phyloP scores from a whole-genome alignment of 495 filamentous ascomycete genomes.

The Astrocystis sublimbata region DNA sequence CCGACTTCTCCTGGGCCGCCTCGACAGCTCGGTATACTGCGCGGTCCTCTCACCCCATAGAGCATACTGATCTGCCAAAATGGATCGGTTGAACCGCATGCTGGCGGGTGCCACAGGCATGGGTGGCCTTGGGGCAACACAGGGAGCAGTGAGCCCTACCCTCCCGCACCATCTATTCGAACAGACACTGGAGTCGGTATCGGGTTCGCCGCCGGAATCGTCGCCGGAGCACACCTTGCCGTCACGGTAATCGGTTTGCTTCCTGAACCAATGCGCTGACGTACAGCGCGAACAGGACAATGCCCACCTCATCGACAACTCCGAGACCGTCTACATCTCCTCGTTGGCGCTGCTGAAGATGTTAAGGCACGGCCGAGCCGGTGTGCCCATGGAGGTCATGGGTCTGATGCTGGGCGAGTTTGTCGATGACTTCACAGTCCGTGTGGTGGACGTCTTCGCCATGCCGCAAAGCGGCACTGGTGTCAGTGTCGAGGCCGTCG shows the following conservation, averaged over 20 bases:
- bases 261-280: constrained; percentile 13
- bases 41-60: background rate
- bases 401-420: constrained; percentile 98
- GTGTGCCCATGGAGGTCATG: constrained; percentile 99
- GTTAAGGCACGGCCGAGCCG: constrained; percentile 93
- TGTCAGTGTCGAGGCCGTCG: constrained; percentile 96
- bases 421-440: constrained; percentile 97
- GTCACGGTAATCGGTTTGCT: too few relatives aligned
- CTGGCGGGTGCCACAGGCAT: constrained; percentile 77
- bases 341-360: constrained; percentile 97
- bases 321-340: constrained; percentile 98
- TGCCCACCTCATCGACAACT: constrained; percentile 90
- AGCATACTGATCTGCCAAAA: constrained; percentile 37
- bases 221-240: too few relatives aligned
- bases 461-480: constrained; percentile 99
- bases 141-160: constrained; percentile 69
- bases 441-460: constrained; percentile 96
- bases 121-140: constrained; percentile 67
- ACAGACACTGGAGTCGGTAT: background rate
- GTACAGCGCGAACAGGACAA: constrained; percentile 64
- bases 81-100: constrained; percentile 88
- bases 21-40: background rate
- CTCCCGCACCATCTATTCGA: background rate
- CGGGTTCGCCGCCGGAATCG: too few relatives aligned
- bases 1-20: background rate